Evolutionary conservation across 176 grass and related monocot species (phyloP).

Genomic region (Eragrostis curvula): DNA sequence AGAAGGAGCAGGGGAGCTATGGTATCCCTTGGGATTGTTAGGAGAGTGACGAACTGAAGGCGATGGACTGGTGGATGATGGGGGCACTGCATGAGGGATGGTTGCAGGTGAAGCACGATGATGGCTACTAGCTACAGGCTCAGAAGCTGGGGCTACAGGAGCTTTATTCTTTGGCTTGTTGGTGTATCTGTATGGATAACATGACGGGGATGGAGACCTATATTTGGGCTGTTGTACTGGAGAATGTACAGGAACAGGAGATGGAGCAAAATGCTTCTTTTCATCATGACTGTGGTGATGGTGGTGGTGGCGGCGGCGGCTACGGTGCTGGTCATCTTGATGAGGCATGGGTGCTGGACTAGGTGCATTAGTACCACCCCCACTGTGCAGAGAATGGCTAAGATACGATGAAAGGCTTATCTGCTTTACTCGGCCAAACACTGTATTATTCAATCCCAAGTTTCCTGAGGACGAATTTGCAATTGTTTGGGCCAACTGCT

Average conservation of each 20-base stretch:
- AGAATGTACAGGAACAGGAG: slow-evolving; percentile 50
- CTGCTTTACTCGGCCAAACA: slow-evolving; percentile 93
- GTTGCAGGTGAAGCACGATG: slow-evolving; percentile 49
- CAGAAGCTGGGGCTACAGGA: slow-evolving; percentile 34
- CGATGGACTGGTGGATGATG: slow-evolving; percentile 32
- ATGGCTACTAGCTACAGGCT: slow-evolving; percentile 44
- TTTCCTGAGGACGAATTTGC: slow-evolving; percentile 85
- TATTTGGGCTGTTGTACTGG: slow-evolving; percentile 43
- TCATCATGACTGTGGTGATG: slow-evolving; percentile 28
- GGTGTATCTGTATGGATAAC: slow-evolving; percentile 42
- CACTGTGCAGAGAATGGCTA: slow-evolving; percentile 63
- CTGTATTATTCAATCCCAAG: slow-evolving; percentile 76
- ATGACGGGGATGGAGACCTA: slow-evolving; percentile 48
- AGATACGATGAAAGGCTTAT: slow-evolving; percentile 82
- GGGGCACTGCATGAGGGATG: slow-evolving; percentile 37
- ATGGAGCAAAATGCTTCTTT: slow-evolving; percentile 47
- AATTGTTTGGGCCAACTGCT: slow-evolving; percentile 82
- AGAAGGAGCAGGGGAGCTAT: slow-evolving; percentile 26
- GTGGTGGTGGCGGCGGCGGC: neutral
- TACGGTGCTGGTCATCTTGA: slow-evolving; percentile 39
- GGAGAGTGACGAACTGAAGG: slow-evolving; percentile 38
- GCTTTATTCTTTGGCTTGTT: slow-evolving; percentile 49
- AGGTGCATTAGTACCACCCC: slow-evolving; percentile 48
- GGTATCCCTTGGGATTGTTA: slow-evolving; percentile 19
- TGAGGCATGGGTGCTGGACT: slow-evolving; percentile 61